Base-by-base conservation (phyloP, 371 early-diverging fungal species). In the Rhizomucor miehei region DNA sequence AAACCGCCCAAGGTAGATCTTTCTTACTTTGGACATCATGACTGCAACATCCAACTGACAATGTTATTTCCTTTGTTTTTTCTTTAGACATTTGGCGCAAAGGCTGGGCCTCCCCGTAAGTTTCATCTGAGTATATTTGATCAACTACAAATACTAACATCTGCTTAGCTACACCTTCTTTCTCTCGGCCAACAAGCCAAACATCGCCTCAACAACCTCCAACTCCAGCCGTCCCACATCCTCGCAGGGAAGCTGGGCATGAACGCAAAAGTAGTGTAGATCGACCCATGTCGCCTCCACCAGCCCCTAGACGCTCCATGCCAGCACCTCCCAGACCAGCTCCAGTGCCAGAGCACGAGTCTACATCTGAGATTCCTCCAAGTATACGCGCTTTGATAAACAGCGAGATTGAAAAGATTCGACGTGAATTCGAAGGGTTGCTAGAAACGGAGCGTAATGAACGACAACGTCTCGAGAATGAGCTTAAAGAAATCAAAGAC, bases 361-460 rank as follows among this genome's bases (percentile, higher is more conserved):
- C n/a, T n/a, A 37, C 45, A 13, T 9, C 29, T 21, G 16, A 11
- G 10, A n/a, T 20, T 35, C 23, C 41, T 29, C 5, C 44, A 70
- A 24, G 51, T 80, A 14, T 62, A 67, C 23, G 59, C 35, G 59
- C 79, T 51, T 57, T 29, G 29, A 29, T 29, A 29, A 29, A 60
- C 9, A 53, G 63, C 20, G 78, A 78, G 52, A 57, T 75, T 12
- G 72, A 76, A 23, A 71, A 71, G 12, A 52, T 82, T 2, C 75
- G 69, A 24, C 57, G 57, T 38, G 75, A 79, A 51, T 70, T 73
- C 50, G 73, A 73, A 54, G 17, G 23, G n/a, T 48, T 51, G 48
- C 62, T 82, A 44, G 56, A 76, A 12, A 61, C 69, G 11, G 82
- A 81, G 54, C 69, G 80, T 21, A 63, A 54, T 23, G 59, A 65